These are phyloP conservation scores for Zygosaccharomyces pseudobailii DNA, from an alignment of 1,139 yeast genomes.

Conservation along the genomic window DNA sequence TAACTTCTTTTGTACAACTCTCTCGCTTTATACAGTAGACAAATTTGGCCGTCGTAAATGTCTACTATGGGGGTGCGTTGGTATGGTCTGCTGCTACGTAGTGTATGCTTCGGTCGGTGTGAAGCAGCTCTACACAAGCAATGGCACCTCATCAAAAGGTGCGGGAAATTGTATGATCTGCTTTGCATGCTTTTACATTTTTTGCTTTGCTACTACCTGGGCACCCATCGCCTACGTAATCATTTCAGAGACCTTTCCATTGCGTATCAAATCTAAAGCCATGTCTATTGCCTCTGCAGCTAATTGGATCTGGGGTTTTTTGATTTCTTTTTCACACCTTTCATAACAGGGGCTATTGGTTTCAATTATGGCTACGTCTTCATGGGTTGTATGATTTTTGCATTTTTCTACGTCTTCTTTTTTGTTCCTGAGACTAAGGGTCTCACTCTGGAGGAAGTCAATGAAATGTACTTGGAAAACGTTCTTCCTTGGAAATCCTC, in stretches of 20 bases:
- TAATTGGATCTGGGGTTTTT: conserved; percentile 77
- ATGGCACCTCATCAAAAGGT: conserved; percentile 35
- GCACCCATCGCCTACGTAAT: conserved; percentile 74
- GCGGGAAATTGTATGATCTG: conserved; percentile 77
- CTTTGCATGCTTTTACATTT: conserved; percentile 70
- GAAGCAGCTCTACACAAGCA: conserved; percentile 47
- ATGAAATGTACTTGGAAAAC: conserved; percentile 45
- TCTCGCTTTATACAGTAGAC: conserved; percentile 60
- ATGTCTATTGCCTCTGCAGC: conserved; percentile 70
- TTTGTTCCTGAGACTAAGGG: conserved; percentile 70
- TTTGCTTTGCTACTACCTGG: conserved; percentile 80
- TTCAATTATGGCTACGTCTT: conserved; percentile 72
- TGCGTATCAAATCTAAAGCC: conserved; percentile 72
- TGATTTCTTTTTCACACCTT: conserved; percentile 75
- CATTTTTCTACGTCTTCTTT: conserved; percentile 60
- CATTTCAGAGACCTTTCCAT: conserved; percentile 72
- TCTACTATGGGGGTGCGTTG: conserved; percentile 55
- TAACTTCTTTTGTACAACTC: conserved; percentile 67
- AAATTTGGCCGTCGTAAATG: conserved; percentile 62
- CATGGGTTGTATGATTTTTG: conserved; percentile 60
- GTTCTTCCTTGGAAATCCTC: conserved; percentile 30
- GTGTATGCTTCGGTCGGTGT: conserved; percentile 66
- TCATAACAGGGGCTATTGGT: conserved; percentile 51
- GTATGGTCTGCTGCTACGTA: conserved; percentile 59
- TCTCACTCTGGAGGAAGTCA: conserved; percentile 65